Evolutionary conservation across 768 basidiomycete genomes (phyloP).

Genomic region (Porphyrellus cyaneotinctus): DNA sequence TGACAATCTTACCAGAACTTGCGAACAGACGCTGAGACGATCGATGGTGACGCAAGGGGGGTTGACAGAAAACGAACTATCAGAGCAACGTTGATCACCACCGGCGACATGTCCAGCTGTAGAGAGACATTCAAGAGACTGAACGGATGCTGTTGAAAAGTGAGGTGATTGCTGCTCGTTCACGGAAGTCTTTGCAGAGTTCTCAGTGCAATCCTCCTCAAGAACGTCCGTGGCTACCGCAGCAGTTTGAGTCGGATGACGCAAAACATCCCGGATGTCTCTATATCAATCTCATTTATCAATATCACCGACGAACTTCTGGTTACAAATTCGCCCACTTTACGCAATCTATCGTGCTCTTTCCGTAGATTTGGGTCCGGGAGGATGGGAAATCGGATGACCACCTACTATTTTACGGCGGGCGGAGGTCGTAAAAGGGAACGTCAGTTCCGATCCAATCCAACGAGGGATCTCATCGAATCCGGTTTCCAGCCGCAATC

Average conservation of each 20-base stretch:
- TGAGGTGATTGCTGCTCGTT: constrained; percentile 12
- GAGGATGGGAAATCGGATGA: constrained; percentile 12
- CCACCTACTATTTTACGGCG: constrained; percentile 10
- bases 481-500: neutral
- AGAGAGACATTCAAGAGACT: neutral
- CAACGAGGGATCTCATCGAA: constrained; percentile 10
- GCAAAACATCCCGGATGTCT: constrained; percentile 8
- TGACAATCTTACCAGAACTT: constrained; percentile 14
- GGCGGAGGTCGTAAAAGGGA: neutral
- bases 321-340: constrained; percentile 24
- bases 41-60: constrained; percentile 9
- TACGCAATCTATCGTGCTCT: constrained; percentile 11
- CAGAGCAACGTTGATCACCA: constrained; percentile 7
- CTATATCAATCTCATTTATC: constrained; percentile 27
- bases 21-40: neutral
- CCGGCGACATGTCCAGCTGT: neutral
- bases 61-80: constrained; percentile 17
- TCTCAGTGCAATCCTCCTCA: constrained; percentile 25
- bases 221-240: constrained; percentile 23
- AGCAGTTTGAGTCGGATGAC: constrained; percentile 10
- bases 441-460: constrained; percentile 1
- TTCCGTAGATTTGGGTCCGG: constrained; percentile 4
- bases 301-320: constrained; percentile 22
- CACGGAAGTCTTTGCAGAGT: constrained; percentile 11
- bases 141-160: neutral